Base-by-base conservation (phyloP, 352 stramenopile genomes). In the Pythium dissotocum region DNA sequence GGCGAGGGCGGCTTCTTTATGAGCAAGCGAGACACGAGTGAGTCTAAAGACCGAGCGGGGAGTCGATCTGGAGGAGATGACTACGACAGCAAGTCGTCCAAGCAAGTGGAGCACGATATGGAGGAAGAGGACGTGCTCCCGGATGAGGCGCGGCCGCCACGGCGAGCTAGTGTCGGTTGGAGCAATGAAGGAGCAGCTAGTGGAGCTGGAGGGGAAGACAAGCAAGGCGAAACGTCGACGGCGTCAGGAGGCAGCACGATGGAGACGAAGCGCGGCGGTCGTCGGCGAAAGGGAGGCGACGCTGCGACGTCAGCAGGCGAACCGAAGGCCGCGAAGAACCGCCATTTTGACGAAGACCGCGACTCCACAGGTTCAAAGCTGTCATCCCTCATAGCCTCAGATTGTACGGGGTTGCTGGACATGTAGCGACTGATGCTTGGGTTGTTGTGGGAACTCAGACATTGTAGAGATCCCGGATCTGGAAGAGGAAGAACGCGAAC, bases 381-480 rank as follows among this genome's bases (percentile, higher is more conserved):
- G 38, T 5, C 38, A 14, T n/a, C 10, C 38, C 28, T 30, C 28
- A 2, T 30, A 40, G 12, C 18, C 38, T 18, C 2, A 18, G 38
- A 14, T 44, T 16, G 16, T 18, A 44, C 28, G 38, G 1, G 35
- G 10, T 6, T 44, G 38, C 38, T 44, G 4, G 5, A n/a, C 28
- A 30, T 18, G 9, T 2, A 5, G 13, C 1, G 12, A n/a, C 38
- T 44, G 1, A 44, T 5, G 38, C 1, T 18, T 44, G 10, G 9
- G 38, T 10, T 32, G 7, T 14, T 12, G 10, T 53, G n/a, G 21
- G 32, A 33, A 18, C 16, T 53, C 46, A 93, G 85, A 91, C 28
- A 88, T 93, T 40, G 74, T 90, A 32, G 85, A 94, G 71, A 92
- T 94, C 48, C 85, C 85, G 0, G 85, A 94, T 65, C 65, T 94